Conservation (phyloP, 805 yeast species). For the Candida verbasci region DNA sequence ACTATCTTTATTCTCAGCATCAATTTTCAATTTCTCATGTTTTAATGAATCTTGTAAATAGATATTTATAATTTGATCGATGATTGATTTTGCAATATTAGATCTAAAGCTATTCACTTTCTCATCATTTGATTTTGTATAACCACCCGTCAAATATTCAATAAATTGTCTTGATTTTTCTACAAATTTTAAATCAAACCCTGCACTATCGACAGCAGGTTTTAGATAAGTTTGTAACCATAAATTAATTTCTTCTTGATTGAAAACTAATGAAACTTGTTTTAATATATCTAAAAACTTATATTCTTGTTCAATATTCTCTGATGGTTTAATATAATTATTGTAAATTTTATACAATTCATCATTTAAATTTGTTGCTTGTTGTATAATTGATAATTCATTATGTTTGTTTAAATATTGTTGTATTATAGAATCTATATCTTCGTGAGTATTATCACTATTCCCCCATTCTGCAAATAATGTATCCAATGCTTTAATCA, state of each 20-base stretch:
- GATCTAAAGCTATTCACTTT: constrained; percentile 15
- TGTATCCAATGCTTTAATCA: constrained; percentile 20
- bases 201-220: constrained; percentile 58
- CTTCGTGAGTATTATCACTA: constrained; percentile 1
- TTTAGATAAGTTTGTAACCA: constrained; percentile 50
- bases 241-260: constrained; percentile 26
- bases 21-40: constrained; percentile 15
- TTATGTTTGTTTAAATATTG: constrained; percentile 28
- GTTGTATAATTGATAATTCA: constrained; percentile 24
- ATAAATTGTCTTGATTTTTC: constrained; percentile 26
- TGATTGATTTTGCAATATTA: constrained; percentile 17
- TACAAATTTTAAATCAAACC: constrained; percentile 39
- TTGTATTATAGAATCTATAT: constrained; percentile 10
- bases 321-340: constrained; percentile 21
- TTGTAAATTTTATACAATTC: constrained; percentile 34
- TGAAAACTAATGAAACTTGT: constrained; percentile 26
- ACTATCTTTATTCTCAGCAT: constrained; percentile 15
- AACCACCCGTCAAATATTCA: constrained; percentile 13
- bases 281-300: constrained; percentile 37
- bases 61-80: constrained; percentile 21
- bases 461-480: constrained; percentile 21
- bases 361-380: constrained; percentile 27
- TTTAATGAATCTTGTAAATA: constrained; percentile 16
- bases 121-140: constrained; percentile 17
- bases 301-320: constrained; percentile 28